These are phyloP conservation scores for Pythium volutum DNA, from an alignment of 352 stramenopile species.

Conservation along the genomic window DNA sequence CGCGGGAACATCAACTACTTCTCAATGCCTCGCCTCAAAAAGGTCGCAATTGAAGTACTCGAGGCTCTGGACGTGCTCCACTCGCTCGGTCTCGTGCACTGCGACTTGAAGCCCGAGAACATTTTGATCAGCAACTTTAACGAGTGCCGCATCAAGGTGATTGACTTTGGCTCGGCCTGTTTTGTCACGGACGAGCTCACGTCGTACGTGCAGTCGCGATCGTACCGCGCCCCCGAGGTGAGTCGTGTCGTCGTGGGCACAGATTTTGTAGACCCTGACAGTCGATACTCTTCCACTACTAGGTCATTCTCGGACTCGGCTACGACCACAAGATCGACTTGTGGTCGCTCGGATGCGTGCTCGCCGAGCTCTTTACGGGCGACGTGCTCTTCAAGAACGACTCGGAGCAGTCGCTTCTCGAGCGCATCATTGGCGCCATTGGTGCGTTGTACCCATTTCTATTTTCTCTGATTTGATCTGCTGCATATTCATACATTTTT, in stretches of 20 bases:
- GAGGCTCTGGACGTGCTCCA: slow-evolving; percentile 85
- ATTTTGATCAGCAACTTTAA: slow-evolving; percentile 88
- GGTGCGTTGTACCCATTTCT: slow-evolving; percentile 29
- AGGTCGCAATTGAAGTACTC: slow-evolving; percentile 96
- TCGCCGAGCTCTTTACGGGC: slow-evolving; percentile 88
- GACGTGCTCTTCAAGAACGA: slow-evolving; percentile 87
- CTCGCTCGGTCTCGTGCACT: slow-evolving; percentile 94
- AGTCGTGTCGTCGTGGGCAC: too few species aligned
- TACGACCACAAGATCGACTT: slow-evolving; percentile 88
- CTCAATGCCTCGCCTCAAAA: slow-evolving; percentile 89
- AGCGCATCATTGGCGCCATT: slow-evolving; percentile 83
- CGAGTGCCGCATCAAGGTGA: slow-evolving; percentile 94
- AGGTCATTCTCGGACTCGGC: slow-evolving; percentile 95
- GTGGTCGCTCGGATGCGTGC: slow-evolving; percentile 87
- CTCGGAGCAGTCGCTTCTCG: slow-evolving; percentile 90
- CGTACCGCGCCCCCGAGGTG: slow-evolving; percentile 96
- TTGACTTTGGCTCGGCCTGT: slow-evolving; percentile 98
- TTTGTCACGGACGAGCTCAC: slow-evolving; percentile 93
- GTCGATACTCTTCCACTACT: too few species aligned
- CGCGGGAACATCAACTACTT: slow-evolving; percentile 92
- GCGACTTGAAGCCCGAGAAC: slow-evolving; percentile 99
- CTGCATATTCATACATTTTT: too few species aligned
- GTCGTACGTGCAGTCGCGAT: slow-evolving; percentile 97
- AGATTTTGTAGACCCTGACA: too few species aligned
- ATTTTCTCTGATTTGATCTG: neutral